These are phyloP conservation scores for Cladosporium sphaerospermum DNA, from an alignment of 2,329 filamentous ascomycete genomes.

Conservation along the genomic window DNA sequence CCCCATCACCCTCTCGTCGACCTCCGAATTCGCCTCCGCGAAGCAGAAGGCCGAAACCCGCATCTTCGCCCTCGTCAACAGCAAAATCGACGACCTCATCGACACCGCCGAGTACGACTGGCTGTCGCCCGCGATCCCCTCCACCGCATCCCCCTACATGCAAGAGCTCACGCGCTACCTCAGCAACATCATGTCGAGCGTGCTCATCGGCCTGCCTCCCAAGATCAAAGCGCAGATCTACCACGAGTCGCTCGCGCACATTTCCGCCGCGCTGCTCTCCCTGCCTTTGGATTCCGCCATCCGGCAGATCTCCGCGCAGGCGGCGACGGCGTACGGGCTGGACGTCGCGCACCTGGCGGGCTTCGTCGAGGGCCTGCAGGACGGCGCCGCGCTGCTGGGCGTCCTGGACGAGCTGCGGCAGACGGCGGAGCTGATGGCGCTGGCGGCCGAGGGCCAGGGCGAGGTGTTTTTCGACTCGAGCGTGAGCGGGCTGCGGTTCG, in stretches of 20 bases:
- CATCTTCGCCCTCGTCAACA: slow-evolving; percentile 97
- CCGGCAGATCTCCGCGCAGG: slow-evolving; percentile 79
- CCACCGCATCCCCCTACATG: slow-evolving; percentile 87
- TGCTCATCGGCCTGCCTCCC: slow-evolving; percentile 82
- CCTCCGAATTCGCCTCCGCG: slow-evolving; percentile 76
- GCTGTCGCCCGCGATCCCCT: slow-evolving; percentile 56
- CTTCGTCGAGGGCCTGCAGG: slow-evolving; percentile 74
- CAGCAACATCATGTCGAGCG: slow-evolving; percentile 93
- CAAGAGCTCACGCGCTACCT: slow-evolving; percentile 88
- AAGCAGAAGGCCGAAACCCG: slow-evolving; percentile 96
- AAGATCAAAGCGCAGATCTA: slow-evolving; percentile 98
- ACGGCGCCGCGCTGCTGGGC: slow-evolving; percentile 80
- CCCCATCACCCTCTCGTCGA: slow-evolving; percentile 72
- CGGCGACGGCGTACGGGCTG: slow-evolving; percentile 70
- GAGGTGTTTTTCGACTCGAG: slow-evolving; percentile 95
- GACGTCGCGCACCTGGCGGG: slow-evolving; percentile 78
- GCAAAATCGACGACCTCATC: slow-evolving; percentile 95
- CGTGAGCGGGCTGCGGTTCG: slow-evolving; percentile 86
- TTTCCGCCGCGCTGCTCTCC: slow-evolving; percentile 52
- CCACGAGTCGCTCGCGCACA: slow-evolving; percentile 90
- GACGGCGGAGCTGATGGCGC: slow-evolving; percentile 79
- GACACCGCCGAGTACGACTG: slow-evolving; percentile 98
- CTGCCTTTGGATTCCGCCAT: slow-evolving; percentile 74
- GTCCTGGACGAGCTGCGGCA: slow-evolving; percentile 91
- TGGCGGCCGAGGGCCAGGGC: slow-evolving; percentile 60